A percentile compares a stretch with the other conserved stretches of the same genome.
Conservation (phyloP, 2,329 filamentous ascomycete species). For the Diplodia scrobiculata region DNA sequence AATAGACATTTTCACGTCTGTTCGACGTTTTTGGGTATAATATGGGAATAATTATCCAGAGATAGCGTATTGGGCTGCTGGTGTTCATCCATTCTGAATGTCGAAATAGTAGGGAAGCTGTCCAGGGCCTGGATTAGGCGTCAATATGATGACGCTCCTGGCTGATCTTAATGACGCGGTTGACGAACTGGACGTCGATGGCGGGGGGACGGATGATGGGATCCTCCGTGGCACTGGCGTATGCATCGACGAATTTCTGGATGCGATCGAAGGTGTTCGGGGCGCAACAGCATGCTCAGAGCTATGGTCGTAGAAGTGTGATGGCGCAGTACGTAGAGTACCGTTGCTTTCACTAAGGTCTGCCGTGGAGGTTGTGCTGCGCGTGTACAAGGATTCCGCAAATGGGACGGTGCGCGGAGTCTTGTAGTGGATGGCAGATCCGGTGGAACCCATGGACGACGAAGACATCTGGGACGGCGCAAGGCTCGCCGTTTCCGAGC, state of each 20-base stretch:
- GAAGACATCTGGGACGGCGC: slow-evolving; percentile 38
- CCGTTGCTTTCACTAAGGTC: slow-evolving; percentile 19
- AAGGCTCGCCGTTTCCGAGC: slow-evolving; percentile 41
- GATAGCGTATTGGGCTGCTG: background rate
- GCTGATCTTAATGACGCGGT: slow-evolving; percentile 17
- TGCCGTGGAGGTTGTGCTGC: slow-evolving; percentile 23
- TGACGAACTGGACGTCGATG: slow-evolving; percentile 3
- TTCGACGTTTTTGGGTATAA: background rate
- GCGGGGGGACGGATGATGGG: background rate
- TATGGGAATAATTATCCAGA: background rate
- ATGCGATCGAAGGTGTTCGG: slow-evolving; percentile 12
- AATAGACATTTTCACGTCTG: background rate
- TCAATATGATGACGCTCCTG: slow-evolving; percentile 27
- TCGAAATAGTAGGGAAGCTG: slow-evolving; percentile 27
- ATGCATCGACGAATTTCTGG: background rate
- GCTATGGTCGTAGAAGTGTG: slow-evolving; percentile 13
- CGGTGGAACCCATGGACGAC: slow-evolving; percentile 33
- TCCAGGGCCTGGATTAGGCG: slow-evolving; percentile 24
- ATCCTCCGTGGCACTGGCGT: slow-evolving; percentile 13
- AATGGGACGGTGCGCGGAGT: slow-evolving; percentile 35
- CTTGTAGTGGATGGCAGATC: slow-evolving; percentile 37
- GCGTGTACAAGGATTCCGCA: slow-evolving; percentile 30
- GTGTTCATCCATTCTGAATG: slow-evolving; percentile 19
- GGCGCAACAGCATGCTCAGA: background rate
- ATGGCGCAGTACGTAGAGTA: slow-evolving; percentile 21